phyloP scores from a whole-genome alignment of 768 basidiomycete genomes.

The Termitomyces heimii region DNA sequence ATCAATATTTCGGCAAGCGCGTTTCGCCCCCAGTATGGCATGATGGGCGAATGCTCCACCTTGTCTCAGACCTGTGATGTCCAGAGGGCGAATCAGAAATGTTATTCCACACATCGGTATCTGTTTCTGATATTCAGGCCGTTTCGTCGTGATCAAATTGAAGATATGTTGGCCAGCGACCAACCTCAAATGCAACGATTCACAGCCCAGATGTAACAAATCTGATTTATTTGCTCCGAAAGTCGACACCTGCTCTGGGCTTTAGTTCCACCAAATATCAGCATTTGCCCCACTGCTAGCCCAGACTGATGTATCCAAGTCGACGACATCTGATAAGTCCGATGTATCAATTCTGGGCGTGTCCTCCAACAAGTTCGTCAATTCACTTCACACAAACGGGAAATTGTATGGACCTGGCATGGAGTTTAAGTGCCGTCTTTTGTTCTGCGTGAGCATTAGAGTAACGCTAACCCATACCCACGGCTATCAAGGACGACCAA shows the following conservation, averaged over 20 bases:
- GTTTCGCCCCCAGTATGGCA: neutral
- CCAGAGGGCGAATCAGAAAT: neutral
- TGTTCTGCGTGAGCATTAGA: neutral
- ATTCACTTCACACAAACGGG: neutral
- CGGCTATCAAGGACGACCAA: constrained; percentile 13
- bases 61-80: neutral
- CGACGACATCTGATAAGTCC: constrained; percentile 5
- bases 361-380: neutral
- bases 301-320: neutral
- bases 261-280: neutral
- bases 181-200: constrained; percentile 5
- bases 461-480: constrained; percentile 9
- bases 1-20: neutral
- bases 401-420: constrained; percentile 2
- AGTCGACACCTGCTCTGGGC: constrained; percentile 1
- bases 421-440: neutral
- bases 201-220: neutral
- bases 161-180: neutral
- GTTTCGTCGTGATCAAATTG: neutral
- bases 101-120: neutral
- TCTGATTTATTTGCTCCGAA: constrained; percentile 1
- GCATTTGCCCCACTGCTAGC: neutral
- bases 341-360: constrained; percentile 3
- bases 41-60: neutral
- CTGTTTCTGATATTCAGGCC: neutral